Base-by-base conservation (phyloP, 257 asterid species). In the Solanum corneliomulleri region DNA sequence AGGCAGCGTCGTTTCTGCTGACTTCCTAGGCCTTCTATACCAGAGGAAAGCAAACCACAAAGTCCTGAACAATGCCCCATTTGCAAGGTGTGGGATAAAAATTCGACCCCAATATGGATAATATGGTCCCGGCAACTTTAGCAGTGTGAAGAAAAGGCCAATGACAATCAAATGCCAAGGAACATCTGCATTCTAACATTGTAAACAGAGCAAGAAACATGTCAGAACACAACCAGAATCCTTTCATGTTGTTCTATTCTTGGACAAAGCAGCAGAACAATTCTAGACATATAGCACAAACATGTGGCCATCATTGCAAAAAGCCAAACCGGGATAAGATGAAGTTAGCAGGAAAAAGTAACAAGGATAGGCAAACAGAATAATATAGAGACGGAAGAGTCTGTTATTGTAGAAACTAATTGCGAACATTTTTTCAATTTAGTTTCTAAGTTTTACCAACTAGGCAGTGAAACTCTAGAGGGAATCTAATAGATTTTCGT, bases 61-160 rank as follows among this genome's bases (percentile, higher is more conserved):
- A 39, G 96, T 92, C 93, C 96, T 94, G 90, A 90, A 93, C 44
- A 96, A 71, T 82, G 91, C 98, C 56, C 98, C 99, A 86, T 95
- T 96, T 66, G 98, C 98, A 23, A 96, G 89, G 90, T 95, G 98
- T 14, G 99, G 99, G 84, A 96, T 91, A 76, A 96, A 89, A 84
- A 96, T 88, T 37, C 99, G 97, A 23, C 99, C 99, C 98, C 98
- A 96, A 66, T 95, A 95, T 52, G 98, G 98, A 90, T 96, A 96
- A 91, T 93, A 95, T 31, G 99, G 99, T 31, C 99, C 99, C 4
- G 97, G 96, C 89, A 92, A 86, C 90, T 96, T 96, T 87, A 96
- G 90, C 91, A 96, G 44, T 9, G 95, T 90, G 89, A 93, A 96
- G 86, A 94, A 92, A 83, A 90, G 66, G 25, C 88, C 86, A 82